A percentile compares a stretch with the other conserved stretches of the same genome.
These are phyloP conservation scores for Malassezia dermatis DNA, from an alignment of 1,284 basidiomycete species.

Conservation along the genomic window DNA sequence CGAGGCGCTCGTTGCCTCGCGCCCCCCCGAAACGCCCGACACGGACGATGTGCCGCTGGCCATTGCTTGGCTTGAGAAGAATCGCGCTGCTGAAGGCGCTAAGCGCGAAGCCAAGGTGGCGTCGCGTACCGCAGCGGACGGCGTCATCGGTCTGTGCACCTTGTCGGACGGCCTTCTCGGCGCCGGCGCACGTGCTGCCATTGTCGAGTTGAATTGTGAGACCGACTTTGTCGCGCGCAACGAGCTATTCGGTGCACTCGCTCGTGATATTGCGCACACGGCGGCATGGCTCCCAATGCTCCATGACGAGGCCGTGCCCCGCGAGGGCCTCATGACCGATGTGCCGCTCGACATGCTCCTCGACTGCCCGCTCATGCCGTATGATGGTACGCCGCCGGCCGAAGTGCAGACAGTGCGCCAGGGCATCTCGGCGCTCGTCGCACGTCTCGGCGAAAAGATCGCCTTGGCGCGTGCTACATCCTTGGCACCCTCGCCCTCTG, in stretches of 20 bases:
- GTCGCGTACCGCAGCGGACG: conserved; percentile 63
- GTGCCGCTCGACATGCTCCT: conserved; percentile 25
- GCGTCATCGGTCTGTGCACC: conserved; percentile 65
- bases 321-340: conserved; percentile 11
- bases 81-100: conserved; percentile 61
- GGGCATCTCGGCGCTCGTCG: conserved; percentile 68
- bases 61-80: conserved; percentile 67
- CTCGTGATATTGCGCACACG: conserved; percentile 72
- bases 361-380: conserved; percentile 45
- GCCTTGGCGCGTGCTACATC: conserved; percentile 63
- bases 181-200: conserved; percentile 56
- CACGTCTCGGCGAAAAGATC: conserved; percentile 82
- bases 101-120: conserved; percentile 75
- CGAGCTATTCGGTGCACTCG: conserved; percentile 67
- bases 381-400: conserved; percentile 12
- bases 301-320: not conserved
- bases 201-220: conserved; percentile 91
- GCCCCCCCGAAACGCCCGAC: conserved; percentile 18
- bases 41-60: conserved; percentile 67
- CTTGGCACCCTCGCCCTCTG: conserved; percentile 58
- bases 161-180: conserved; percentile 55
- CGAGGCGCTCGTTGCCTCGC: conserved; percentile 65
- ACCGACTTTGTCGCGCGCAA: conserved; percentile 91
- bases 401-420: conserved; percentile 56
- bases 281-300: conserved; percentile 66